phyloP scores from a whole-genome alignment of 371 early-diverging fungal species.

The Apophysomyces variabilis region DNA sequence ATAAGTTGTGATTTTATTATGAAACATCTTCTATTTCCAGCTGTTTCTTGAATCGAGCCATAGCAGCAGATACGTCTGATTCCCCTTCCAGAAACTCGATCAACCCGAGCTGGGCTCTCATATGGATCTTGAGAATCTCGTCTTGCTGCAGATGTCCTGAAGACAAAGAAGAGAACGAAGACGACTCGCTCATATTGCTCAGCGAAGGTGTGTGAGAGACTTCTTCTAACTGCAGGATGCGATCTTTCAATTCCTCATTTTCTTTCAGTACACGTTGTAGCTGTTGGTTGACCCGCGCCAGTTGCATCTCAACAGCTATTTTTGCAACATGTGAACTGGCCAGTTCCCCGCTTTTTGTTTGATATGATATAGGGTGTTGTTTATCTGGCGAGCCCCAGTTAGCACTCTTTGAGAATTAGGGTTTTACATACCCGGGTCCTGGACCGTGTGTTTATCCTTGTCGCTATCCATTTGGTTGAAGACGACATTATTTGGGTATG shows the following conservation, averaged over 20 bases:
- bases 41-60: slow-evolving; percentile 43
- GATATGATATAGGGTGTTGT: background rate
- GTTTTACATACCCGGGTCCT: background rate
- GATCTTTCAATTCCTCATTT: background rate
- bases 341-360: background rate
- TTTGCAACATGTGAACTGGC: background rate
- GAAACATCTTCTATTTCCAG: slow-evolving; percentile 26
- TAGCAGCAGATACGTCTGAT: slow-evolving; percentile 33
- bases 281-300: background rate
- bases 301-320: background rate
- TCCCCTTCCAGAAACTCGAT: slow-evolving; percentile 50
- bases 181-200: background rate
- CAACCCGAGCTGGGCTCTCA: slow-evolving; percentile 42
- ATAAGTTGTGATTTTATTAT: background rate
- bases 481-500: too few relatives aligned
- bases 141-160: slow-evolving; percentile 21
- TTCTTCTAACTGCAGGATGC: background rate
- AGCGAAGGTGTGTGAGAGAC: background rate
- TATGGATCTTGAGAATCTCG: slow-evolving; percentile 33
- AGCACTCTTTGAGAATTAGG: background rate
- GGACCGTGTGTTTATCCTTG: background rate
- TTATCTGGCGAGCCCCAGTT: background rate
- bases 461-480: background rate
- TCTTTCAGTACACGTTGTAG: background rate
- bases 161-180: background rate